Conservation (phyloP, 495 filamentous ascomycete genomes). For the Chaetomidium leptoderma region DNA sequence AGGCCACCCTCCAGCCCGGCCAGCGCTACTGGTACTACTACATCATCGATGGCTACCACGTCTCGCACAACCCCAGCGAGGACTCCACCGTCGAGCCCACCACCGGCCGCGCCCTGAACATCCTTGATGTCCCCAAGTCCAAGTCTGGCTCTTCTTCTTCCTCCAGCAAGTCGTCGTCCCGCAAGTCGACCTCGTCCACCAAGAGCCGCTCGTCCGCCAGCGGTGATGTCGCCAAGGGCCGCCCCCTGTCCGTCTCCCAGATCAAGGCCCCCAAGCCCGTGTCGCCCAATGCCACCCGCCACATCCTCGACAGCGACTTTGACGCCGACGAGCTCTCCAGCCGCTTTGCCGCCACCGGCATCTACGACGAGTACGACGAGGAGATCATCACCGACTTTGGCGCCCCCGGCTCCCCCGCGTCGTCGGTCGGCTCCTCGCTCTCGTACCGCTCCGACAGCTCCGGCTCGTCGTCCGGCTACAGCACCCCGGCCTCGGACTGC, state of each 20-base stretch:
- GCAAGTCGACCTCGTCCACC: constrained; percentile 35
- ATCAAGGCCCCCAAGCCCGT: constrained; percentile 88
- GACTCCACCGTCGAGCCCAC: constrained; percentile 90
- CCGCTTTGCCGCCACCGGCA: constrained; percentile 65
- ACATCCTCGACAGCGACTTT: constrained; percentile 77
- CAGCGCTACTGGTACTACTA: constrained; percentile 99
- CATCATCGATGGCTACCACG: constrained; percentile 99
- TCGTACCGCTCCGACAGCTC: constrained; percentile 74
- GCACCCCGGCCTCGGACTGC: constrained; percentile 51
- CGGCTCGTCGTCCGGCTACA: constrained; percentile 68
- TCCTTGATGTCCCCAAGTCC: constrained; percentile 55
- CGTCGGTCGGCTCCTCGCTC: constrained; percentile 67
- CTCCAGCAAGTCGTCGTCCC: constrained; percentile 38
- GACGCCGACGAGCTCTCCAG: constrained; percentile 62
- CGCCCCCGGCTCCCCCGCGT: constrained; percentile 51
- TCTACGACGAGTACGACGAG: constrained; percentile 65
- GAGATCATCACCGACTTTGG: constrained; percentile 54
- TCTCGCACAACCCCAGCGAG: constrained; percentile 92
- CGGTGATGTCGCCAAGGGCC: constrained; percentile 74
- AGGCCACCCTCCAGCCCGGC: constrained; percentile 72
- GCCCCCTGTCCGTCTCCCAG: constrained; percentile 78
- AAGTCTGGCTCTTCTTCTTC: constrained; percentile 49
- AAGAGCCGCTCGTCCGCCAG: constrained; percentile 25
- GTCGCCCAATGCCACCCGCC: constrained; percentile 76
- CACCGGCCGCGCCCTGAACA: constrained; percentile 88